Base-by-base conservation (phyloP, 129 eudicot species). In the Logfia minima region DNA sequence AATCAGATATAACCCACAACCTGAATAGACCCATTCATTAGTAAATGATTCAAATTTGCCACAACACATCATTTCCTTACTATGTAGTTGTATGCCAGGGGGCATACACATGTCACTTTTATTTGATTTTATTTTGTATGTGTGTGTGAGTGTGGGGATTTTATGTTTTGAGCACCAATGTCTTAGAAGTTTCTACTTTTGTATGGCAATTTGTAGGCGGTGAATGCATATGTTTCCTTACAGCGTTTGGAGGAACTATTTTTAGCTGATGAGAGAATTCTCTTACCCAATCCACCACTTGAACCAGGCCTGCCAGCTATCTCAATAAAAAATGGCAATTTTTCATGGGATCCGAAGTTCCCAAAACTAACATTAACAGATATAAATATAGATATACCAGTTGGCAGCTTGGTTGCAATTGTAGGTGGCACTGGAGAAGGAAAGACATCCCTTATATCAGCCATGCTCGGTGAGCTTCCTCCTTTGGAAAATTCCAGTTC, bases 351-450 rank as follows among this genome's bases (percentile, higher is more conserved):
- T 21, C 79, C 87, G 23, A 87, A 91, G 82, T 93, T 86, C 29
- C 85, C 75, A 48, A 91, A 88, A 71, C 92, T 88, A 37, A 89
- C 98, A 21, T 81, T 94, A 69, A 73, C 96, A 60, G 75, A 87
- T 85, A 81, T 94, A 78, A 89, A 94, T 68, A 82, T 94, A 84
- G 97, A 91, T 28, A 84, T 94, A 87, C 88, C 83, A 66, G 83
- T 83, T 58, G 98, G 98, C 37, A 89, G 97, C 86, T 77, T 94
- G 72, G 96, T 94, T 17, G 97, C 98, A 65, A 80, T 94, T 63
- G 98, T 94, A 66, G 98, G 98, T 10, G 83, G 93, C 34, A 94
- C 98, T 73, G 98, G 98, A 71, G 98, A 94, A 81, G 98, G 98
- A 70, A 94, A 94, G 75, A 94, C 98, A 65, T 94, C 98, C 24